Base-by-base conservation (phyloP, 805 yeast genomes). In the Diddensiella transvaalensis region DNA sequence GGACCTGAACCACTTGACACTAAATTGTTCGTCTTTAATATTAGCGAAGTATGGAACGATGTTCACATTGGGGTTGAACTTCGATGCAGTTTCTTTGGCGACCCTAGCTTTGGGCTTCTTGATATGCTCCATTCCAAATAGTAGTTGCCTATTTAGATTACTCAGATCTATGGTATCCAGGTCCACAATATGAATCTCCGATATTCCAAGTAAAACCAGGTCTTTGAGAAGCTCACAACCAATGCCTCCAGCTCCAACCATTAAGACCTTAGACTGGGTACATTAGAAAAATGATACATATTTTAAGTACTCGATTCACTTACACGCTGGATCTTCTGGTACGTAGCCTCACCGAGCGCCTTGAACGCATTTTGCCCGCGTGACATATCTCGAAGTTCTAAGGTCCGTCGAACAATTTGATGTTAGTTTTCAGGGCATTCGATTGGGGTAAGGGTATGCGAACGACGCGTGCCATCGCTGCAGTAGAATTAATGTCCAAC, bases 241-340 rank as follows among this genome's bases (percentile, higher is more conserved):
- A 55, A 90, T 89, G 4, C 98, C 98, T 24, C 98, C 98, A 1
- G 97, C 96, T 3, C 98, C 98, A 2, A 90, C 95, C 67, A 90
- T 70, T 23, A 90, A 69, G 11, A 89, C 87, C 53, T 79, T 59
- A 39, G 49, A 43, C 58, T 52, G 21, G 19, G 2, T n/a, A n/a
- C n/a, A n/a, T n/a, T n/a, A n/a, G n/a, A n/a, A n/a, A 15, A 35
- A 33, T 19, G 19, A n/a, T n/a, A n/a, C n/a, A n/a, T n/a, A n/a
- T n/a, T n/a, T n/a, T n/a, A n/a, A n/a, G n/a, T n/a, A n/a, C n/a
- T n/a, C n/a, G n/a, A n/a, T n/a, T n/a, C n/a, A 6, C 43, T 42
- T 30, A 47, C 47, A 18, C 24, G 19, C 17, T 42, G 32, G 11
- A 42, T 19, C 19, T 24, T 42, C 23, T 38, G 23, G 19, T 22